Conservation (phyloP, 805 yeast genomes). For the Candida railenensis region DNA sequence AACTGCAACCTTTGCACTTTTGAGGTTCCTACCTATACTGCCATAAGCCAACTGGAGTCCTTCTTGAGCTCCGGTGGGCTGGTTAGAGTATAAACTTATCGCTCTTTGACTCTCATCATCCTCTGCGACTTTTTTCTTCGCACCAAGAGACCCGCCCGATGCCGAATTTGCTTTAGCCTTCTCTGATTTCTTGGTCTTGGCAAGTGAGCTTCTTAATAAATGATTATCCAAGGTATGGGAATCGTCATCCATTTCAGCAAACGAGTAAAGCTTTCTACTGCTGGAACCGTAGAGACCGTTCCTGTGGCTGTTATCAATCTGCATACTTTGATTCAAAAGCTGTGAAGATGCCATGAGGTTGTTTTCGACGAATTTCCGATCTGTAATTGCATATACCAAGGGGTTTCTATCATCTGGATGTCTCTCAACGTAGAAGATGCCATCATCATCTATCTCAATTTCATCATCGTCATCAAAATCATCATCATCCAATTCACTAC, state of each 20-base stretch:
- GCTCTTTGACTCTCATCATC: conserved; percentile 33
- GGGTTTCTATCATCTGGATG: conserved; percentile 5
- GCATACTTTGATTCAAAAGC: conserved; percentile 20
- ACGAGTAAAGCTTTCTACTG: conserved; percentile 26
- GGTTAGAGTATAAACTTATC: conserved; percentile 79
- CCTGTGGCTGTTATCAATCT: conserved; percentile 7
- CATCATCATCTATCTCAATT: conserved; percentile 5
- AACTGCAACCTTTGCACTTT: conserved; percentile 64
- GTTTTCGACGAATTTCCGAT: conserved; percentile 7
- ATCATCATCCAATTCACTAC: conserved; percentile 1
- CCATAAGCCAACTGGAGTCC: conserved; percentile 77
- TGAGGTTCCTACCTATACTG: conserved; percentile 66
- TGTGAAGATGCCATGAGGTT: conserved; percentile 26
- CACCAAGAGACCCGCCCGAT: conserved; percentile 8
- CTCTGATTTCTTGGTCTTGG: background rate
- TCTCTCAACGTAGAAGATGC: conserved; percentile 5
- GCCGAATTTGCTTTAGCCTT: conserved; percentile 6
- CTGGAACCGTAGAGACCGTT: conserved; percentile 15
- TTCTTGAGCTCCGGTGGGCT: conserved; percentile 67
- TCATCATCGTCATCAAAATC: conserved; percentile 10
- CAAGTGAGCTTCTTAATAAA: conserved; percentile 15
- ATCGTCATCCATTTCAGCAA: conserved; percentile 28
- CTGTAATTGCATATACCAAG: conserved; percentile 3
- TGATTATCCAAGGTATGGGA: conserved; percentile 15
- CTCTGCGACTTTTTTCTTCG: conserved; percentile 7